These are phyloP conservation scores for Solanum hybrid DNA, from an alignment of 305 asterid genomes.

Conservation along the genomic window DNA sequence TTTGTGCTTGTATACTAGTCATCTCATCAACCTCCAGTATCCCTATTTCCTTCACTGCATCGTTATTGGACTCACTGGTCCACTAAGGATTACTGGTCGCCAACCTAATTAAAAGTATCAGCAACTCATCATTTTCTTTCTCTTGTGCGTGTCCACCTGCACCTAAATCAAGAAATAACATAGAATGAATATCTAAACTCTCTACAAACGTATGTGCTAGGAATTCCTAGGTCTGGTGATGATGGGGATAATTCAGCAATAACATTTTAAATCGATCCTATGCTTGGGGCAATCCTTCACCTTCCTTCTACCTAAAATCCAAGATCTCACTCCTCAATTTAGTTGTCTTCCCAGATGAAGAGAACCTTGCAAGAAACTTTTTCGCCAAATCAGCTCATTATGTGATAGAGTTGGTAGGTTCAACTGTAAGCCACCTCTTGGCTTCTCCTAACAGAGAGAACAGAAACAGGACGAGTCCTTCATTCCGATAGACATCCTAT, in stretches of 20 bases:
- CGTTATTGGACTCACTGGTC: background rate
- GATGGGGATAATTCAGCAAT: background rate
- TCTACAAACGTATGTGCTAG: too few relatives aligned
- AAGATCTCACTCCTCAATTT: background rate
- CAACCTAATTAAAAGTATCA: background rate
- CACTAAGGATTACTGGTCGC: too few relatives aligned
- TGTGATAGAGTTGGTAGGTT: too few relatives aligned
- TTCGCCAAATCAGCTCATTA: too few relatives aligned
- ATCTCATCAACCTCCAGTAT: background rate
- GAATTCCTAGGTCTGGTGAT: background rate
- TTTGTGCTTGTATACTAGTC: too few relatives aligned
- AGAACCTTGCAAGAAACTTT: background rate
- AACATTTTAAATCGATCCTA: background rate
- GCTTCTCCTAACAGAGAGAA: too few relatives aligned
- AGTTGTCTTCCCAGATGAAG: background rate
- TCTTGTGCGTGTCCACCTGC: background rate
- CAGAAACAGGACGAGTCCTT: background rate
- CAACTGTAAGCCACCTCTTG: too few relatives aligned
- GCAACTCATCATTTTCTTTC: too few relatives aligned
- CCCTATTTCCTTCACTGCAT: background rate
- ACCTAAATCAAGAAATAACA: too few relatives aligned
- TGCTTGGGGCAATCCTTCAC: background rate
- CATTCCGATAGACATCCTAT: too few relatives aligned
- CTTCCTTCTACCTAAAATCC: background rate
- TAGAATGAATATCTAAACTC: background rate